phyloP scores from a whole-genome alignment of 495 filamentous ascomycete species.

The Symbiotaphrina buchneri region DNA sequence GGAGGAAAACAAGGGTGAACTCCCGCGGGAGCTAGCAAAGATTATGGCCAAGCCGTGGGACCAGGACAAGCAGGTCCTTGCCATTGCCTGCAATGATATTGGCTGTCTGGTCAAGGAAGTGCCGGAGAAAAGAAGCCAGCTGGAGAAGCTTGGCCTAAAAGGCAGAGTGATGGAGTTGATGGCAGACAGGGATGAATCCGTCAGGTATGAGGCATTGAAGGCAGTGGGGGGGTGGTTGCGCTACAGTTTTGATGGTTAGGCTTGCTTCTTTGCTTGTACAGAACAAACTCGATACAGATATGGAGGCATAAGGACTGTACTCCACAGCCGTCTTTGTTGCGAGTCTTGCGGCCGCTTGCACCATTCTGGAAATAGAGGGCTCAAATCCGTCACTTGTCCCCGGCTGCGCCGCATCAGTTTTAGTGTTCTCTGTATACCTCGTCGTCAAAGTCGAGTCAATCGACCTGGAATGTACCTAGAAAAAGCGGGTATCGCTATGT shows the following conservation, averaged over 20 bases:
- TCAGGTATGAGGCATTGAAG: slow-evolving; percentile 86
- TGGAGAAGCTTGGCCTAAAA: slow-evolving; percentile 81
- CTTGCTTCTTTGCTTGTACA: too few species aligned
- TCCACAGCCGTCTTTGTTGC: too few species aligned
- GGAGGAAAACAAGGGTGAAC: slow-evolving; percentile 56
- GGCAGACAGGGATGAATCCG: slow-evolving; percentile 69
- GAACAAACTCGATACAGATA: too few species aligned
- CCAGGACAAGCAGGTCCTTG: slow-evolving; percentile 83
- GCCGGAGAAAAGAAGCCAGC: slow-evolving; percentile 56
- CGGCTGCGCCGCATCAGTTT: too few species aligned
- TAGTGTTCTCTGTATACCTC: too few species aligned
- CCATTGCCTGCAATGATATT: slow-evolving; percentile 89
- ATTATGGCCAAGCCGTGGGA: slow-evolving; percentile 75
- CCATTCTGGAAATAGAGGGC: too few species aligned
- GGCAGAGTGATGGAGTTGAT: slow-evolving; percentile 87
- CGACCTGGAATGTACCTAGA: too few species aligned
- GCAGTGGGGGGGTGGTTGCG: slow-evolving; percentile 87
- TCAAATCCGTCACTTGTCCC: too few species aligned
- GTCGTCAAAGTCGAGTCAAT: too few species aligned
- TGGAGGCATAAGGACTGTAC: too few species aligned
- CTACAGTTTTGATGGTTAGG: slow-evolving; percentile 51
- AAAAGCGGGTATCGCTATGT: too few species aligned
- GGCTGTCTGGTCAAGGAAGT: slow-evolving; percentile 76
- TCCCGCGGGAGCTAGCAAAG: slow-evolving; percentile 66
- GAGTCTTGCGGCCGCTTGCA: too few species aligned